Conservation (phyloP, 2,329 filamentous ascomycete species). For the Tolypocladium pustulatum region DNA sequence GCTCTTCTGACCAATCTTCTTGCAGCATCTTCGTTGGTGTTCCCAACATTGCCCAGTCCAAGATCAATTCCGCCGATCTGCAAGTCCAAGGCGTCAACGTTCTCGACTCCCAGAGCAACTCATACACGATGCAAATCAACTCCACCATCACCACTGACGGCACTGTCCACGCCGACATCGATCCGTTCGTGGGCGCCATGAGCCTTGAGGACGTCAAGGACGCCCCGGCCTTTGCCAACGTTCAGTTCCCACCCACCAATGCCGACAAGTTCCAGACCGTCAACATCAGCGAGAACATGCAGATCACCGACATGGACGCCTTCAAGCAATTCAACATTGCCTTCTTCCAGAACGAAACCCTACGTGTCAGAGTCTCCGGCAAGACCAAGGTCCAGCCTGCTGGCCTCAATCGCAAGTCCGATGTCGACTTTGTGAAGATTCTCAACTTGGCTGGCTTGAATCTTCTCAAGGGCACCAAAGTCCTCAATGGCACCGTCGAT, state of each 20-base stretch:
- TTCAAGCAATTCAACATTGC: slow-evolving; percentile 45
- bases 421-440: slow-evolving; percentile 46
- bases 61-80: slow-evolving; percentile 42
- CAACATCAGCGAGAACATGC: slow-evolving; percentile 38
- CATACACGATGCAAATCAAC: slow-evolving; percentile 43
- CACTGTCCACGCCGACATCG: slow-evolving; percentile 39
- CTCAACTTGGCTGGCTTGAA: slow-evolving; percentile 40
- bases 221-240: slow-evolving; percentile 36
- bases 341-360: slow-evolving; percentile 38
- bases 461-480: slow-evolving; percentile 42
- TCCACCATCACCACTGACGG: slow-evolving; percentile 42
- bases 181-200: slow-evolving; percentile 40
- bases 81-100: slow-evolving; percentile 40
- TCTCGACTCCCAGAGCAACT: slow-evolving; percentile 31
- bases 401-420: slow-evolving; percentile 36
- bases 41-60: slow-evolving; percentile 45
- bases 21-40: slow-evolving; percentile 44
- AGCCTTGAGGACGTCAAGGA: slow-evolving; percentile 39
- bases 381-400: slow-evolving; percentile 39
- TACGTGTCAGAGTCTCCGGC: slow-evolving; percentile 41
- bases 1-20: background rate
- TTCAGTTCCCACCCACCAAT: slow-evolving; percentile 42
- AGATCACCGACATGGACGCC: slow-evolving; percentile 34
- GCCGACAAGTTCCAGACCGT: slow-evolving; percentile 37
- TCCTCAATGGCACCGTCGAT: slow-evolving; percentile 39